Conservation (phyloP, 164 flowering plant species). For the Protea cynaroides region DNA sequence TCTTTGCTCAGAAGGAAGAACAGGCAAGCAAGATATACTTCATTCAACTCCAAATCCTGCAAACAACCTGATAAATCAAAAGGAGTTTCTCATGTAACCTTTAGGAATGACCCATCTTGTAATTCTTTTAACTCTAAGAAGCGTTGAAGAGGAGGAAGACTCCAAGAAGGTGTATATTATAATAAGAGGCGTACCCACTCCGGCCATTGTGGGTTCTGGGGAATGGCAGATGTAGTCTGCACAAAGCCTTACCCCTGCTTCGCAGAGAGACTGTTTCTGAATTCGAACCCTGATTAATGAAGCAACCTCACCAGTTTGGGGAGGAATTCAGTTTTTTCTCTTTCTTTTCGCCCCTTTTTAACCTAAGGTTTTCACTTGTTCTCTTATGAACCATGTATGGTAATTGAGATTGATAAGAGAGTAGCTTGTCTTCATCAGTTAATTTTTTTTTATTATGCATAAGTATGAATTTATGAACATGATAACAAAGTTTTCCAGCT, state of each 20-base stretch:
- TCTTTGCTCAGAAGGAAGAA: conserved; percentile 54
- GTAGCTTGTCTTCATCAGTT: not conserved
- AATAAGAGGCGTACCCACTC: too few species aligned
- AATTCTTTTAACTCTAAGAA: conserved; percentile 20
- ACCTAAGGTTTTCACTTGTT: conserved; percentile 11
- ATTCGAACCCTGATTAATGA: too few species aligned
- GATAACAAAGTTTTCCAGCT: too few species aligned
- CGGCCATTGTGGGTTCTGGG: too few species aligned
- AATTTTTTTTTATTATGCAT: not conserved
- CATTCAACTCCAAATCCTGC: conserved; percentile 29
- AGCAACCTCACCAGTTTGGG: too few species aligned
- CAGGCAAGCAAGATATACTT: conserved; percentile 38
- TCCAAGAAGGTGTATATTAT: not conserved
- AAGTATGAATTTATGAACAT: not conserved
- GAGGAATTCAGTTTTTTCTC: too few species aligned
- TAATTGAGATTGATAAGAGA: conserved; percentile 8
- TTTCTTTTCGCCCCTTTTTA: not conserved
- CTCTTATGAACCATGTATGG: conserved; percentile 9
- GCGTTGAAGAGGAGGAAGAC: conserved; percentile 3
- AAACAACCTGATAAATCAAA: conserved; percentile 26
- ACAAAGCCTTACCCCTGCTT: too few species aligned
- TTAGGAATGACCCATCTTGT: conserved; percentile 14
- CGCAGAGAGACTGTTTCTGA: too few species aligned
- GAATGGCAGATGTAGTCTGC: too few species aligned
- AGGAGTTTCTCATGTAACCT: conserved; percentile 19